Evolutionary conservation across 257 asterid genomes (phyloP), one percentile per base, ranked within the genome.

Genomic region (Solanum ossicruentum): DNA sequence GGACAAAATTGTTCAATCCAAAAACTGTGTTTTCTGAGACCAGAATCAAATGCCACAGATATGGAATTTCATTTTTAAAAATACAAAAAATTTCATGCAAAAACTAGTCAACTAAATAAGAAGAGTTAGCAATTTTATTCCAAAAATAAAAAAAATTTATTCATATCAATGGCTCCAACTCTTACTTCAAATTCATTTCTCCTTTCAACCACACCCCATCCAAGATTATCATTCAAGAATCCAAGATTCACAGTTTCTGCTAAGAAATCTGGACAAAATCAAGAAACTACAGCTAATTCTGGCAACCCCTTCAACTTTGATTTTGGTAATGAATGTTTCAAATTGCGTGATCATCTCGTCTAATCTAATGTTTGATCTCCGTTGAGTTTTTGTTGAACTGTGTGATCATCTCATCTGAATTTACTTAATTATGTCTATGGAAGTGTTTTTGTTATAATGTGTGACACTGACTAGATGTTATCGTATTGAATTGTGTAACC

Each of bases 111-210:
- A 26, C 75, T 75, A 69, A 86, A 85, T 45, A 75, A 84, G 49
- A 73, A 52, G 80, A 86, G 83, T 17, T 56, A 51, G 82, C 69
- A 57, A 60, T 32, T 32, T 32, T 32, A 32, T 32, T 32, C 36
- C 3, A 32, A 32, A 32, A 32, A 32, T 32, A 2, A 32, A 32
- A 28, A 32, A 32, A 2, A 2, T 2, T 36, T 36, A 36, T 36
- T 70, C 28, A 85, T 89, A 51, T 84, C 51, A 63, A 93, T 96
- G 99, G 98, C 99, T 90, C 94, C 94, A 89, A 89, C 97, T 57
- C 95, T 95, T 26, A 86, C 97, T 89, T 93, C 98, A 58, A 93
- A 93, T 81, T 91, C 97, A 85, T 93, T 93, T 86, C 90, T 93
- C 83, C 92, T 86, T 26, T 84, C 90, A 71, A 86, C 92, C 36